Base-by-base conservation (phyloP, 176 grass and related monocot species). In the Zizania latifolia region DNA sequence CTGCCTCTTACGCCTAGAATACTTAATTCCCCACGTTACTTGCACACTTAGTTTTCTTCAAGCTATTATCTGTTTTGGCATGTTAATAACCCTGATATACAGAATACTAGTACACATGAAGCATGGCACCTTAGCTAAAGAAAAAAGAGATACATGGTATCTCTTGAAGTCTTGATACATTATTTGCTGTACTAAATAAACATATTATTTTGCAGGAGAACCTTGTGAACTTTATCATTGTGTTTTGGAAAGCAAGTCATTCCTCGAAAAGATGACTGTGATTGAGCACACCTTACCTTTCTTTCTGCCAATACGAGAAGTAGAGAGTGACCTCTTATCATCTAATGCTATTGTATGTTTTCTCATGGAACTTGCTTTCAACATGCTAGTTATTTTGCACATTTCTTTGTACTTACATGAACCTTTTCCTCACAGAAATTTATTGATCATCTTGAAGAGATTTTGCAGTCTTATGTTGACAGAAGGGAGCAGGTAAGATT, bases 251-350 rank as follows among this genome's bases (percentile, higher is more conserved):
- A 97, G 94, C 75, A 97, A 97, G 79, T 97, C 94, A 50, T 97
- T 97, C 81, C 91, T 97, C 62, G 90, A 97, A 86, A 97, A 97
- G 80, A 93, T 97, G 90, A 89, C 84, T 70, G 81, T 97, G 74
- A 78, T 64, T 51, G 90, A 97, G 68, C 94, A 97, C 46, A 97
- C 94, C 41, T 66, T 93, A 44, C 94, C 94, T 57, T 97, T 97
- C 86, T 97, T 97, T 71, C 81, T 97, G 57, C 94, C 94, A 59
- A 86, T 92, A 70, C 89, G 91, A 44, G 94, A 97, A 90, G 84
- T 81, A 56, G 94, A 93, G 89, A 87, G 78, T 86, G 91, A 93
- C 32, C 87, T 91, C 34, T 80, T 97, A 33, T 97, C 90, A 65
- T 93, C 94, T 44, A 97, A 93, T 87, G 88, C 94, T 71, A 93